A percentile compares a stretch with the other conserved stretches of the same genome.
These are phyloP conservation scores for Trichophaea hybrida DNA, from an alignment of 2,329 filamentous ascomycete genomes.

Conservation along the genomic window DNA sequence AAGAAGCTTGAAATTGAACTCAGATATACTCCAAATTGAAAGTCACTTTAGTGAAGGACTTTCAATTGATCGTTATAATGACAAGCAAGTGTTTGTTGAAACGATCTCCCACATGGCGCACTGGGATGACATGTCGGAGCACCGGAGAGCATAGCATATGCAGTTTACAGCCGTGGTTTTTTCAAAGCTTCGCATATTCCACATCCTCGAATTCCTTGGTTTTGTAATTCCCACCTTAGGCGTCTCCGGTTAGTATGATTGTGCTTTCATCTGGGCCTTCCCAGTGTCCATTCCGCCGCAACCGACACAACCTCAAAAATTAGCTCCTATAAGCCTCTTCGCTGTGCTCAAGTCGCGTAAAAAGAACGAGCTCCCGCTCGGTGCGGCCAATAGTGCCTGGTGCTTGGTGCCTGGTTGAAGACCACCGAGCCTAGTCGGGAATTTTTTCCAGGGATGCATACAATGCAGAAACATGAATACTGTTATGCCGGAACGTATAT, in stretches of 20 bases:
- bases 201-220: neutral
- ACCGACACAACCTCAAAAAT: neutral
- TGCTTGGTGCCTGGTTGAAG: too few species aligned
- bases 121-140: neutral
- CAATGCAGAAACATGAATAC: too few species aligned
- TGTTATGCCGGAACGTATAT: too few species aligned
- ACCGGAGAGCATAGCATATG: neutral
- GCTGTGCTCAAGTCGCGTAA: neutral
- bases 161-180: neutral
- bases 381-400: too few species aligned
- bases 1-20: neutral
- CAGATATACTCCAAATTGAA: neutral
- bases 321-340: neutral
- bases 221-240: neutral
- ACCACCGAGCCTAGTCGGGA: too few species aligned
- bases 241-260: neutral
- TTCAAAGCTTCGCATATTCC: neutral
- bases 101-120: neutral
- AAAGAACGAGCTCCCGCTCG: neutral
- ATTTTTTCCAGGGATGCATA: too few species aligned
- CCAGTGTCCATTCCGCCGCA: neutral
- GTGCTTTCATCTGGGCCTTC: neutral
- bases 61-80: neutral
- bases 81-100: neutral
- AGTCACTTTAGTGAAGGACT: neutral